Conservation (phyloP, 345 rosid species). For the Lagerstroemia speciosa region DNA sequence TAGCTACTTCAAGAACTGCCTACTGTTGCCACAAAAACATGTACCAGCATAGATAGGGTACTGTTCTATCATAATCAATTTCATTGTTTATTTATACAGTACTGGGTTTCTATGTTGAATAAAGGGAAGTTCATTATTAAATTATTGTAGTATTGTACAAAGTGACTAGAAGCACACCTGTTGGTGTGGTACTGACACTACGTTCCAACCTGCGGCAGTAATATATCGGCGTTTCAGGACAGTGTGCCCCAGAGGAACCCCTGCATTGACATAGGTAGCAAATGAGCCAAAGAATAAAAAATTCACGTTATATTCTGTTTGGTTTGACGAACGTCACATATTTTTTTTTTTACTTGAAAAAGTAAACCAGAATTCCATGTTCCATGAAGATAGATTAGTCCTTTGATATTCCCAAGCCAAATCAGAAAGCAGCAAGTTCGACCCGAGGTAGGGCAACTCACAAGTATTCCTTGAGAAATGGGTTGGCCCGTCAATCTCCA, state of each 20-base stretch:
- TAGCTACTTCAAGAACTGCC: neutral
- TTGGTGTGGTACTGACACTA: constrained; percentile 68
- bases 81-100: neutral
- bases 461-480: constrained; percentile 90
- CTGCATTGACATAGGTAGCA: constrained; percentile 22
- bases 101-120: neutral
- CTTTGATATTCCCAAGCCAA: neutral
- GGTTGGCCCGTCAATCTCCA: constrained; percentile 91
- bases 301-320: neutral
- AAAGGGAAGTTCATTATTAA: neutral
- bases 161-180: constrained; percentile 39
- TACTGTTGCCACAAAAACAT: neutral
- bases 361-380: neutral
- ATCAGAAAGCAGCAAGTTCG: neutral
- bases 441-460: constrained; percentile 16
- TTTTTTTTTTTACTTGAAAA: neutral
- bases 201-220: constrained; percentile 80
- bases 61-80: neutral
- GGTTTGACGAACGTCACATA: neutral
- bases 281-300: neutral
- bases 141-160: neutral
- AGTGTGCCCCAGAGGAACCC: constrained; percentile 77
- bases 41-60: neutral
- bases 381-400: neutral
- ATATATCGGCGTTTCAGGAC: constrained; percentile 67